These are phyloP conservation scores for Naganishia kalamii DNA, from an alignment of 768 basidiomycete genomes.

Conservation along the genomic window DNA sequence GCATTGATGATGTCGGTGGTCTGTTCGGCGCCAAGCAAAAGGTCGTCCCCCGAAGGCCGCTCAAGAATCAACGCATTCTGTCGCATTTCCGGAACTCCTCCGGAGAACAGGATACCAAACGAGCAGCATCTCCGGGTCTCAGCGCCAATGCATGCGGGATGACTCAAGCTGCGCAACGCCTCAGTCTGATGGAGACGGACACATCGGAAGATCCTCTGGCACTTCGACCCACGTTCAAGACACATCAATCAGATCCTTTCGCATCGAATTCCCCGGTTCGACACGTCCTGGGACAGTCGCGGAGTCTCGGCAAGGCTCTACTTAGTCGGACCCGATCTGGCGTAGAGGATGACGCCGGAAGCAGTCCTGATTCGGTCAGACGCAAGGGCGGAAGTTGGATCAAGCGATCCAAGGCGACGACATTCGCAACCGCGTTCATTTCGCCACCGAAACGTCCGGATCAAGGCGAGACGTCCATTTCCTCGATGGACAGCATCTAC, in stretches of 20 bases:
- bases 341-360: slow-evolving; percentile 16
- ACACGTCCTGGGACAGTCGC: slow-evolving; percentile 18
- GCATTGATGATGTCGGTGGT: neutral
- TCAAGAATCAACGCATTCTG: neutral
- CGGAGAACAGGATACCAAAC: neutral
- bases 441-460: neutral
- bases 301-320: slow-evolving; percentile 19
- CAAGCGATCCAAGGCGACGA: slow-evolving; percentile 23
- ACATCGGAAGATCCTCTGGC: slow-evolving; percentile 3
- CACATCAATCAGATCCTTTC: neutral
- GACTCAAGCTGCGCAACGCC: slow-evolving; percentile 20
- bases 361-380: slow-evolving; percentile 17
- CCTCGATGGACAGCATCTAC: slow-evolving; percentile 7
- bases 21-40: neutral
- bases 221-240: neutral
- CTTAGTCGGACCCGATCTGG: slow-evolving; percentile 15
- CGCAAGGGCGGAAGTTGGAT: slow-evolving; percentile 24
- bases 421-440: neutral
- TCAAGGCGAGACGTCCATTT: neutral
- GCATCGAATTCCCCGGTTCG: slow-evolving; percentile 16
- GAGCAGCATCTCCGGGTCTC: slow-evolving; percentile 5
- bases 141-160: slow-evolving; percentile 13
- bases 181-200: slow-evolving; percentile 19
- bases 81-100: slow-evolving; percentile 8
- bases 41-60: neutral